phyloP scores from a whole-genome alignment of 306 rosid genomes.

The Trifolium fragiferum region DNA sequence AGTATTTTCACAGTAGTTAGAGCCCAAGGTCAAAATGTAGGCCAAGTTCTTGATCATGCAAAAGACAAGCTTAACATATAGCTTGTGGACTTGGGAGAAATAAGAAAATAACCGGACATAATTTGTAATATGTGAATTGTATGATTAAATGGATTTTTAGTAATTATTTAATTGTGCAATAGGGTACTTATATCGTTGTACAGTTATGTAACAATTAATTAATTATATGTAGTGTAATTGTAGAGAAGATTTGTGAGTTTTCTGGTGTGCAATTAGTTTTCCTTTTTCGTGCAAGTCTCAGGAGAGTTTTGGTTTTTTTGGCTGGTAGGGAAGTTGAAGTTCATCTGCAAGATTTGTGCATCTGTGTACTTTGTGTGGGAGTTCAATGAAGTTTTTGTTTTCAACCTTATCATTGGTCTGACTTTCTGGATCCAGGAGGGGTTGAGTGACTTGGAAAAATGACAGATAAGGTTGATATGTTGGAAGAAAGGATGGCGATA shows the following conservation, averaged over 20 bases:
- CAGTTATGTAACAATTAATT: background rate
- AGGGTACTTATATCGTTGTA: background rate
- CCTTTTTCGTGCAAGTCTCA: background rate
- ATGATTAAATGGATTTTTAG: background rate
- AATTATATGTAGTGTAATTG: background rate
- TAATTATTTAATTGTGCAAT: conserved; percentile 11
- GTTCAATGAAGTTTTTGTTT: background rate
- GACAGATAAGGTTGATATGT: conserved; percentile 1
- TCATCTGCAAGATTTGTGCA: background rate
- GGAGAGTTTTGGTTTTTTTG: background rate
- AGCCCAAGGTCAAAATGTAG: background rate
- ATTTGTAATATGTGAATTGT: conserved; percentile 3
- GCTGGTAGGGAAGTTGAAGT: background rate
- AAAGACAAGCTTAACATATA: conserved; percentile 1
- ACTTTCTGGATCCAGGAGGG: background rate
- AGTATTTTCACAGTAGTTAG: conserved; percentile 37
- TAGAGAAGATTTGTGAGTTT: conserved; percentile 6
- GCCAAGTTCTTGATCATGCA: background rate
- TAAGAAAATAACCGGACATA: conserved; percentile 6
- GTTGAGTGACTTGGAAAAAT: background rate
- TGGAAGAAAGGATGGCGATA: conserved; percentile 1
- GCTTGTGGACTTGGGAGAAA: background rate
- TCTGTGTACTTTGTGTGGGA: background rate
- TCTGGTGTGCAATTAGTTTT: background rate
- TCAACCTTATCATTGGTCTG: background rate